A percentile compares a stretch with the other conserved stretches of the same genome.
Conservation (phyloP, 345 rosid genomes). For the Sisymbrium altissimum region DNA sequence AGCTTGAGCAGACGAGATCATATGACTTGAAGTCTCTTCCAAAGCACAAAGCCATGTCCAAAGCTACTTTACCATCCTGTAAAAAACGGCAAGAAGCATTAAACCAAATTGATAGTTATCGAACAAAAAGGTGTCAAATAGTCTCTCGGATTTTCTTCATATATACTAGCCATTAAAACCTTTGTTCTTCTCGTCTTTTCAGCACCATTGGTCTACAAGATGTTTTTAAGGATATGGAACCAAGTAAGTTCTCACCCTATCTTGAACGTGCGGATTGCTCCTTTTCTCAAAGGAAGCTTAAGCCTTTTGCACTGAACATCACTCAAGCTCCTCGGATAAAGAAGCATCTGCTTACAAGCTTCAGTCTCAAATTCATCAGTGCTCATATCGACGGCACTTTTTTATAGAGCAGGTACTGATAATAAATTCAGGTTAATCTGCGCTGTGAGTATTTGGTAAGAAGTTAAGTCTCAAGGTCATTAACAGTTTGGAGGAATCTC, state of each 20-base stretch:
- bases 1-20: slow-evolving; percentile 82
- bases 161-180: slow-evolving; percentile 35
- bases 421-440: background rate
- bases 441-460: background rate
- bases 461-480: background rate
- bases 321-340: background rate
- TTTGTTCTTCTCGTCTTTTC: slow-evolving; percentile 78
- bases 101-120: slow-evolving; percentile 8
- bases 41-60: slow-evolving; percentile 75
- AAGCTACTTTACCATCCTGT: slow-evolving; percentile 79
- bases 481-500: slow-evolving; percentile 2
- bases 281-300: no score
- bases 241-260: no score
- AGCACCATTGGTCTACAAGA: slow-evolving; percentile 72
- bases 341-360: background rate
- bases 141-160: background rate
- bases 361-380: background rate
- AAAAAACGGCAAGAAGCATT: background rate
- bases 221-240: no score
- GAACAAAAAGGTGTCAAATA: background rate
- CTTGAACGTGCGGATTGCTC: no score
- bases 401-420: slow-evolving; percentile 99
- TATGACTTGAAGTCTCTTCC: slow-evolving; percentile 92
- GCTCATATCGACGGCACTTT: background rate
- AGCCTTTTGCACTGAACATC: background rate